phyloP scores from a whole-genome alignment of 164 flowering plant species.

The Macadamia tetraphylla region DNA sequence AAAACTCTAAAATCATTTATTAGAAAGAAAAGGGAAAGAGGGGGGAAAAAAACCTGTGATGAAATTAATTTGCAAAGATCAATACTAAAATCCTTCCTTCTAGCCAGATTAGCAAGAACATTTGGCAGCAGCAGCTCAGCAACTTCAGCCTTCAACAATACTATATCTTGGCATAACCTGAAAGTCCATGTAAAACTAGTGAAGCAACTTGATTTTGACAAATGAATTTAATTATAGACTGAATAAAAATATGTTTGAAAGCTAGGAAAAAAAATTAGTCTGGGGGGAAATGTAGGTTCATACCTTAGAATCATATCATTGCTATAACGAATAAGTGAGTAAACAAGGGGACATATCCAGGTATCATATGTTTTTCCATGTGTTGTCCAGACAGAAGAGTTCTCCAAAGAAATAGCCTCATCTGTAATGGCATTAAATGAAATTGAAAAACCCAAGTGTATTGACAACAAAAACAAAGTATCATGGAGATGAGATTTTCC shows the following conservation, averaged over 20 bases:
- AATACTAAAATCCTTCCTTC: conserved; percentile 39
- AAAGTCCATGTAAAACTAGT: conserved; percentile 6
- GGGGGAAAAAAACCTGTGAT: conserved; percentile 42
- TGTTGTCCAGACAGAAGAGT: conserved; percentile 65
- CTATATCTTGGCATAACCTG: conserved; percentile 92
- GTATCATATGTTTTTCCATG: conserved; percentile 63
- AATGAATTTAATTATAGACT: neutral
- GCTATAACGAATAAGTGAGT: conserved; percentile 58
- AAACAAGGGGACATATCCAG: conserved; percentile 85
- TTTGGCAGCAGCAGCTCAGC: conserved; percentile 82
- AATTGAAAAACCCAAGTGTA: no score
- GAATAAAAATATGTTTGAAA: neutral
- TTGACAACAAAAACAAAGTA: no score
- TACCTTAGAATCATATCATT: conserved; percentile 74
- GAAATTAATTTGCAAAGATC: conserved; percentile 62
- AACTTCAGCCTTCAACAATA: conserved; percentile 74
- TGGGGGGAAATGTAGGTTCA: neutral
- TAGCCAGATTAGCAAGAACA: conserved; percentile 65
- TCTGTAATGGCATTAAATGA: conserved; percentile 26
- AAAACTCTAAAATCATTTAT: neutral
- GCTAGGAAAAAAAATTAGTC: neutral
- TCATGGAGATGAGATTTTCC: no score
- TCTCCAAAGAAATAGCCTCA: conserved; percentile 49
- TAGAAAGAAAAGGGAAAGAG: no score
- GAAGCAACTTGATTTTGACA: neutral